Evolutionary conservation across 2,329 filamentous ascomycete genomes (phyloP), one percentile per base, ranked within the genome.

Genomic region (Aspergillus sergii): DNA sequence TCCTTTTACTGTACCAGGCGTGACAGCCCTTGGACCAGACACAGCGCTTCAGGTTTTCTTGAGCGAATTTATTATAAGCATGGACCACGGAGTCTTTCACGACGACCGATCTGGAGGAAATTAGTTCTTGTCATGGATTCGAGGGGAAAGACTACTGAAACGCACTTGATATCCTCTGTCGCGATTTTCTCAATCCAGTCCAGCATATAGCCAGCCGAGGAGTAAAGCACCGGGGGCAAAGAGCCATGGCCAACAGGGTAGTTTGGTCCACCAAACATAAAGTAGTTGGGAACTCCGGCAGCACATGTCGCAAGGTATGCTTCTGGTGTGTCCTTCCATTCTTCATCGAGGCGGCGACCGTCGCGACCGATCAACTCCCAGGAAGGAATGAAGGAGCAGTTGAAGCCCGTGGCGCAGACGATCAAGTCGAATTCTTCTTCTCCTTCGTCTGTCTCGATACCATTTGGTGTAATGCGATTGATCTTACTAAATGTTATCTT

Each of bases 361-460:
- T 72, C 59, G 0, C 66, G 68, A 3, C 81, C 73, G 16, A 76
- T 67, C 1, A 80, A 59, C 16, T 73, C 68, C 63, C 74, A 81
- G 8, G 69, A 68, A 3, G 79, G 80, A 1, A 69, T 68, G 41
- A 76, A 80, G 11, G 72, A 73, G 10, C 77, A 75, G 62, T 81
- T 72, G 63, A 80, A 82, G 0, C 80, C 80, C 0, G 79, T 82
- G 9, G 78, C 77, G 64, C 77, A 80, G 51, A 80, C 62, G 56
- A 74, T 72, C 2, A 75, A 51, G 43, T 77, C 74, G 34, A 74
- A 66, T 41, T 74, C 65, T 21, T 69, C 65, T 6, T 62, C 53
- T 0, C 68, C 70, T 26, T 68, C 55, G n/a, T 50, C 30, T 2
- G 68, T 70, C 6, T 60, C 54, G 16, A 74, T 68, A 2, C 73